Evolutionary conservation across 306 rosid species (phyloP).

Genomic region (Vigna hirtella): DNA sequence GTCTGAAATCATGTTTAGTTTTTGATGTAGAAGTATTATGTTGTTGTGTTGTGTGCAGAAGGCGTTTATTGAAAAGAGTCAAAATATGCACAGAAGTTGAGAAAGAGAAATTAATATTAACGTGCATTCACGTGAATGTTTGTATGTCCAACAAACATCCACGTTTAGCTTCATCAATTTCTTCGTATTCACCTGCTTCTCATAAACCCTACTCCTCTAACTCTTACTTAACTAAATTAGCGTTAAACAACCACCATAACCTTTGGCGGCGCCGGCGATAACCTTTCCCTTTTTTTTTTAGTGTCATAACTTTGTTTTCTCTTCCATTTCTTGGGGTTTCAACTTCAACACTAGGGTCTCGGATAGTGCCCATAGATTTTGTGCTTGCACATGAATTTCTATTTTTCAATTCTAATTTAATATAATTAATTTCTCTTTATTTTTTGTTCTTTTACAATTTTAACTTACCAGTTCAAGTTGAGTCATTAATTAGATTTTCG

Average conservation of each 20-base stretch:
- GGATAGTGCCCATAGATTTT: neutral
- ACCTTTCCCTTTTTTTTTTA: slow-evolving; percentile 33
- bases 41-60: neutral
- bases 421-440: neutral
- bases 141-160: slow-evolving; percentile 56
- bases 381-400: neutral
- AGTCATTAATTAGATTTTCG: too few relatives aligned
- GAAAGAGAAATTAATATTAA: neutral
- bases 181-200: neutral
- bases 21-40: too few relatives aligned
- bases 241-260: slow-evolving; percentile 28
- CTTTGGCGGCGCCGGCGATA: slow-evolving; percentile 39
- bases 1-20: too few relatives aligned
- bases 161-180: slow-evolving; percentile 28
- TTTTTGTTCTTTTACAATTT: neutral
- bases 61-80: slow-evolving; percentile 39
- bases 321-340: neutral
- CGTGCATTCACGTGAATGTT: slow-evolving; percentile 60
- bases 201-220: neutral
- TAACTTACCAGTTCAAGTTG: too few relatives aligned
- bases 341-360: neutral
- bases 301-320: neutral
- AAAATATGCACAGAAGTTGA: slow-evolving; percentile 4
- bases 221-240: neutral
- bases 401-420: neutral